phyloP scores from a whole-genome alignment of 495 filamentous ascomycete species.

The Tirmania nivea region DNA sequence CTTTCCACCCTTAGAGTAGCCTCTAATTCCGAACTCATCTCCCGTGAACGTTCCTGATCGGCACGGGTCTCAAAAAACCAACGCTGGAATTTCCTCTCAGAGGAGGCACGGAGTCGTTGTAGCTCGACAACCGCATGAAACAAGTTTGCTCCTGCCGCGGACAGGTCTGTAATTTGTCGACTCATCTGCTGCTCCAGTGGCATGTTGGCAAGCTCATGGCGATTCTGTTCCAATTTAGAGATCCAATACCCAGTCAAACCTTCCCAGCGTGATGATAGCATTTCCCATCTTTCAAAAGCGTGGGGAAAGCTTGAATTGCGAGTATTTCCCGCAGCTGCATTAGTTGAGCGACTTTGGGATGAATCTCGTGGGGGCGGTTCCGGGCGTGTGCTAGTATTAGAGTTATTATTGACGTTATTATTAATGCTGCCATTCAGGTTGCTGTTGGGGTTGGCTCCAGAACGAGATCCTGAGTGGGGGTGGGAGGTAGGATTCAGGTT shows the following conservation, averaged over 20 bases:
- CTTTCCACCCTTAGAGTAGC: conserved; percentile 50
- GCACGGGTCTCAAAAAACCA: conserved; percentile 93
- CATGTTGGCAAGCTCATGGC: conserved; percentile 57
- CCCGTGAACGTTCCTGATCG: conserved; percentile 67
- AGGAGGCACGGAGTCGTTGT: conserved; percentile 83
- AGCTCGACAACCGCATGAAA: conserved; percentile 96
- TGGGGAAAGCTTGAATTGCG: conserved; percentile 55
- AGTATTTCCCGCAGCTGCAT: conserved; percentile 21
- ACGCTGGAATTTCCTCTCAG: conserved; percentile 90
- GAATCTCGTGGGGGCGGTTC: conserved; percentile 17
- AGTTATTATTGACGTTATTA: too few species aligned
- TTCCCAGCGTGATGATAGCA: conserved; percentile 92
- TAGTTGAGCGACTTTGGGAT: conserved; percentile 15
- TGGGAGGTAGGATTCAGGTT: too few species aligned
- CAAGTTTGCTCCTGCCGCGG: conserved; percentile 85
- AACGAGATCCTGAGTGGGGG: too few species aligned
- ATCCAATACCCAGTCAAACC: conserved; percentile 96
- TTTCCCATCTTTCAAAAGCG: conserved; percentile 95
- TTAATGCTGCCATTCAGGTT: too few species aligned
- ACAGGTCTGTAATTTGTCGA: conserved; percentile 84
- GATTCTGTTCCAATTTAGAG: conserved; percentile 69
- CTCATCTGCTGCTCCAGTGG: conserved; percentile 72
- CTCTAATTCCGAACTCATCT: conserved; percentile 65
- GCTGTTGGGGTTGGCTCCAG: too few species aligned
- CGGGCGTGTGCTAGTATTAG: conserved; percentile 10